Conservation (phyloP, 495 filamentous ascomycete species). For the Ramalina peruviana region DNA sequence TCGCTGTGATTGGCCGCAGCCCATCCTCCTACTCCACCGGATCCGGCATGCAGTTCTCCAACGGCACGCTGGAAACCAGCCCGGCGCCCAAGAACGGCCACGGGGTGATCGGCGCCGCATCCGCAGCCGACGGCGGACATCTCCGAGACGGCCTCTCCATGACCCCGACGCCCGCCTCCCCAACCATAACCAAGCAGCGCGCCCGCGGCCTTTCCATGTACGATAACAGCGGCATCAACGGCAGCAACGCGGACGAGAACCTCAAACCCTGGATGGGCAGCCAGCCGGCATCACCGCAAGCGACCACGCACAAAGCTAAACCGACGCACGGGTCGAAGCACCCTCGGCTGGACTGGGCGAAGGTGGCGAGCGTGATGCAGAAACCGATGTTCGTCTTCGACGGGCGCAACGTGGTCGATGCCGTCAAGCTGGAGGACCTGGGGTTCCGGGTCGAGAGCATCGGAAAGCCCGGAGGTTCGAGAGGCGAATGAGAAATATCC, state of each 20-base stretch:
- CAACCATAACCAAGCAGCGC: neutral
- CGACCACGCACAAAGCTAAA: neutral
- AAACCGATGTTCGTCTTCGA: conserved; percentile 61
- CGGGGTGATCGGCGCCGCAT: neutral
- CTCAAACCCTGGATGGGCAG: neutral
- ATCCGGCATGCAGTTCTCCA: neutral
- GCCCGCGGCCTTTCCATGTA: neutral
- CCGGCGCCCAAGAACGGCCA: neutral
- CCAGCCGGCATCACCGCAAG: neutral
- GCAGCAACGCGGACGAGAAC: conserved; percentile 4
- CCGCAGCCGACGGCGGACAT: neutral
- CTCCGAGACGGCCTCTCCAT: too few species aligned
- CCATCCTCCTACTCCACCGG: neutral
- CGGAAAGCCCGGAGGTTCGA: conserved; percentile 8
- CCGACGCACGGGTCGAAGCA: conserved; percentile 4
- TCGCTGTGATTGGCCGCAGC: conserved; percentile 1
- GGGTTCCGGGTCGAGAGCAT: conserved; percentile 31
- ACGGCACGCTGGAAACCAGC: conserved; percentile 1
- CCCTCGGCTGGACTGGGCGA: conserved; percentile 36
- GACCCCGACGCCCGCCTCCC: neutral
- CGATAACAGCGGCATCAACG: conserved; percentile 3
- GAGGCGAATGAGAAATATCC: neutral
- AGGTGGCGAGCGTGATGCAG: conserved; percentile 40
- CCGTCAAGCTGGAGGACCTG: conserved; percentile 36
- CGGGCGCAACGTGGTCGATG: conserved; percentile 49